A percentile compares a stretch with the other conserved stretches of the same genome.
Conservation (phyloP, 495 filamentous ascomycete species). For the Penicillium atrosanguineum region DNA sequence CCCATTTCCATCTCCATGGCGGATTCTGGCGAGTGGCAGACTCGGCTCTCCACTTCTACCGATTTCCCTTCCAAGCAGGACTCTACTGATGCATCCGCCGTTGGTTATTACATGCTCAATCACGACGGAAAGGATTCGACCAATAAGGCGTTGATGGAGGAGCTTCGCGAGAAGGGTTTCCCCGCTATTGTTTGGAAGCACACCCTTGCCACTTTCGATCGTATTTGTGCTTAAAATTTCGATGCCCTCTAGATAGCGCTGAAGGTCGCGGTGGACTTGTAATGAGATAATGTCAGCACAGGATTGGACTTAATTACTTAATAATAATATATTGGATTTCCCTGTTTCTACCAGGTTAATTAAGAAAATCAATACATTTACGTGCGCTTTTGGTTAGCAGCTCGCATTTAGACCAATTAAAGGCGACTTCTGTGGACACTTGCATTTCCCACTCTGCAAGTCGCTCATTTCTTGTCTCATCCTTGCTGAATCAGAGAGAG, state of each 20-base stretch:
- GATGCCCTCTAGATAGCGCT: neutral
- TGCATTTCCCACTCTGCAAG: neutral
- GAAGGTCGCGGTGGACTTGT: no score
- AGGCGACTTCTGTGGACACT: neutral
- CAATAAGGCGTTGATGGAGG: constrained; percentile 33
- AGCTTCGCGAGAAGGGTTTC: constrained; percentile 37
- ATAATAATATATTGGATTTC: no score
- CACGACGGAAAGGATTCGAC: constrained; percentile 39
- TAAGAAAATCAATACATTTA: no score
- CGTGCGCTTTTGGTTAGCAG: no score
- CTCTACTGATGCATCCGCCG: constrained; percentile 24
- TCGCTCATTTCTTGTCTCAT: neutral
- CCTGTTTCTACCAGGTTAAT: no score
- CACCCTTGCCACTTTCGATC: constrained; percentile 42
- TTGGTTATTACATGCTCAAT: constrained; percentile 49
- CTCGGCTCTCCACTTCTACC: neutral
- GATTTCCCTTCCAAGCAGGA: constrained; percentile 11
- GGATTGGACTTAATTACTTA: no score
- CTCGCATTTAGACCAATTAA: no score
- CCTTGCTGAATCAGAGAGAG: neutral
- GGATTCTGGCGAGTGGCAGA: neutral
- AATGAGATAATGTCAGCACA: no score
- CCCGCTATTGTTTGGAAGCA: constrained; percentile 47
- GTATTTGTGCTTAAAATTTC: neutral
- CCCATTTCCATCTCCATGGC: constrained; percentile 22